phyloP scores from a whole-genome alignment of 73 alveolate genomes.

The Tetrahymena malaccensis region DNA sequence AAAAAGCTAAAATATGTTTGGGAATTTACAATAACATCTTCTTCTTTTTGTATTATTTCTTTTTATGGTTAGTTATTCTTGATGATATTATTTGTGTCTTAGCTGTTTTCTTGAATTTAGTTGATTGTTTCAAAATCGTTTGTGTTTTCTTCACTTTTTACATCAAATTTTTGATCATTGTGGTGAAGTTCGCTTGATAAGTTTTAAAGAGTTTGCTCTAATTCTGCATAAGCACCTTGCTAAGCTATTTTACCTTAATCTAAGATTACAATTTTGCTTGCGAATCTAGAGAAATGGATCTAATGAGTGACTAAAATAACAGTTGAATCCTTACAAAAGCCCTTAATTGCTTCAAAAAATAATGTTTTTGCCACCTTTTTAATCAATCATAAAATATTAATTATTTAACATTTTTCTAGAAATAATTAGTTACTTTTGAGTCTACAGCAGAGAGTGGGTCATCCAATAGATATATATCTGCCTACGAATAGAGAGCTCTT shows the following conservation, averaged over 20 bases:
- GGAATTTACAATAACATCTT: neutral
- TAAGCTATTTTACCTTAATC: constrained; percentile 31
- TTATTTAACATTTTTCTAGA: too few relatives aligned
- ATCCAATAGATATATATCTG: constrained; percentile 61
- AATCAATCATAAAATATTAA: too few relatives aligned
- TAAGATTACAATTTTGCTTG: constrained; percentile 22
- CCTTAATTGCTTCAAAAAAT: constrained; percentile 7
- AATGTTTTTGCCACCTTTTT: constrained; percentile 43
- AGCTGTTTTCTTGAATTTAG: neutral
- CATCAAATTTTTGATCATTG: neutral
- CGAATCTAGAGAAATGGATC: constrained; percentile 18
- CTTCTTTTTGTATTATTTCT: neutral
- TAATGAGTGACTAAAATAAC: constrained; percentile 53
- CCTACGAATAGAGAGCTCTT: constrained; percentile 67
- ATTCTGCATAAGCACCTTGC: neutral
- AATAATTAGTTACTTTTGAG: constrained; percentile 42
- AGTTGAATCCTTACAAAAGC: constrained; percentile 22
- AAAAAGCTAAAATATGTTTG: neutral
- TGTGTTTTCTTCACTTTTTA: neutral
- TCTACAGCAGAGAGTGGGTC: constrained; percentile 74
- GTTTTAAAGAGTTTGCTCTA: neutral
- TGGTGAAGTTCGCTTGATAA: neutral
- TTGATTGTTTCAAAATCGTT: neutral
- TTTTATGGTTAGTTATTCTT: neutral
- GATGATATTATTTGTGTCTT: neutral